Evolutionary conservation across 345 rosid species (phyloP).

Genomic region (Murraya paniculata): DNA sequence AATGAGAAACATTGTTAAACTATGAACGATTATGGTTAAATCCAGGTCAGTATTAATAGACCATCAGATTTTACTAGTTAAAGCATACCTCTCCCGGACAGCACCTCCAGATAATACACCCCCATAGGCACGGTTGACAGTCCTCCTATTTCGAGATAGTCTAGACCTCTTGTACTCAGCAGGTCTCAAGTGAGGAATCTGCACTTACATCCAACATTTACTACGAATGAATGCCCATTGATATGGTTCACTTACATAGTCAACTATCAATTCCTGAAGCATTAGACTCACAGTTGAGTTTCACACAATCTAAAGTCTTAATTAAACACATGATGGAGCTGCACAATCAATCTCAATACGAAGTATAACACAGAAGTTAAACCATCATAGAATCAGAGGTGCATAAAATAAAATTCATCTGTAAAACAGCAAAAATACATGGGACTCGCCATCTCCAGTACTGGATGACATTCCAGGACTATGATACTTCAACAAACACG

Average conservation of each 20-base stretch:
- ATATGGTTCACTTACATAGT: background rate
- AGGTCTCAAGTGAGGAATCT: constrained; percentile 38
- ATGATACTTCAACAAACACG: background rate
- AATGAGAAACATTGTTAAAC: background rate
- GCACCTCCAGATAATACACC: constrained; percentile 39
- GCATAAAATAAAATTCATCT: no score
- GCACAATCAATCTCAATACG: background rate
- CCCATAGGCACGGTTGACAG: constrained; percentile 41
- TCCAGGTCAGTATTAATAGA: background rate
- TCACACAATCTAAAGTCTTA: background rate
- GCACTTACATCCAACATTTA: background rate
- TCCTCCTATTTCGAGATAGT: constrained; percentile 32
- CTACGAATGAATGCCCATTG: background rate
- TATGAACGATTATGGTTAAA: background rate
- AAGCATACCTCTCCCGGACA: constrained; percentile 34
- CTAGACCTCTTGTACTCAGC: constrained; percentile 41
- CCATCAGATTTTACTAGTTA: background rate
- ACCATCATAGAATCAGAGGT: background rate
- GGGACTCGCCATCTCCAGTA: background rate
- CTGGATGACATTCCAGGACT: background rate
- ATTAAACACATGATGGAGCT: background rate
- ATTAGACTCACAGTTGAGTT: no score
- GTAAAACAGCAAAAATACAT: background rate
- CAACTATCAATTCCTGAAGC: background rate
- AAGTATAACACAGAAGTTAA: background rate